Conservation (phyloP, 148 eudicot species). For the Amaranthus cruentus region DNA sequence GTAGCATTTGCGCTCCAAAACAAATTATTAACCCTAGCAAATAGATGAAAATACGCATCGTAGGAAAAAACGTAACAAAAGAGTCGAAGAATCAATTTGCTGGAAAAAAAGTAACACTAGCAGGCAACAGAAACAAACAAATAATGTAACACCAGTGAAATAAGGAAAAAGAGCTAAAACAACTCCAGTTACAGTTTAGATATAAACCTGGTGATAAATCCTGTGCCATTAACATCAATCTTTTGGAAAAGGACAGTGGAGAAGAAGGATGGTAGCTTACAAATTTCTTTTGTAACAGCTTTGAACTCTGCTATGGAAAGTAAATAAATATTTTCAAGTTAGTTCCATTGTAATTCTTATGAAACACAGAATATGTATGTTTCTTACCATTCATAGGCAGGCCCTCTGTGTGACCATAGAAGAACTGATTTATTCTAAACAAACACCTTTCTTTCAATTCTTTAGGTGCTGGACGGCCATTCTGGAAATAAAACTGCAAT, state of each 20-base stretch:
- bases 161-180: not conserved
- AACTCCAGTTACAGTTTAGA: not conserved
- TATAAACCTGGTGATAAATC: constrained; percentile 81
- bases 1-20: no score
- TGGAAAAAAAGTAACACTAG: no score
- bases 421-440: constrained; percentile 88
- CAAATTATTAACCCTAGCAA: no score
- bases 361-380: not conserved
- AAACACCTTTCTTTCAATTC: constrained; percentile 82
- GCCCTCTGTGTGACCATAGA: constrained; percentile 82
- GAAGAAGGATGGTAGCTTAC: constrained; percentile 98
- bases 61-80: no score
- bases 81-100: no score
- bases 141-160: not conserved
- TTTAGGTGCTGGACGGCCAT: constrained; percentile 92
- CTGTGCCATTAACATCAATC: constrained; percentile 65
- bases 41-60: no score
- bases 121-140: not conserved
- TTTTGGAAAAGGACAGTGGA: constrained; percentile 69
- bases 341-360: not conserved
- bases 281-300: constrained; percentile 79
- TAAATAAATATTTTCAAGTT: not conserved
- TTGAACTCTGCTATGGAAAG: constrained; percentile 65
- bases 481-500: constrained; percentile 82
- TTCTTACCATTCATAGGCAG: constrained; percentile 75